Conservation (phyloP, 805 yeast species). For the Dipodascus geniculatus region DNA sequence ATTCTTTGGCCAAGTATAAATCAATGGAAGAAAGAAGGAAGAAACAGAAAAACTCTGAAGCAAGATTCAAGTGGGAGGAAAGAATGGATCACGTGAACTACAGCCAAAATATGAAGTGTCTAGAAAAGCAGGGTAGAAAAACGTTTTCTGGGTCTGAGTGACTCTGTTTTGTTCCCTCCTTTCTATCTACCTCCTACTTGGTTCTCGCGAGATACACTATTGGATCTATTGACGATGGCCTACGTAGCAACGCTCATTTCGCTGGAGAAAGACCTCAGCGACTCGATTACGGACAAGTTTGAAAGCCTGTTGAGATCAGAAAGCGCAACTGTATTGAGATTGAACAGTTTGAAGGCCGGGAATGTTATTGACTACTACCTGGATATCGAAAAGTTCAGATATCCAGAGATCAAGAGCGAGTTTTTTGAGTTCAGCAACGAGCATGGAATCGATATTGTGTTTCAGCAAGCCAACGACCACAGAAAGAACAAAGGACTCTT, state of each 20-base stretch:
- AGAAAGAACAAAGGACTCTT: conserved; percentile 41
- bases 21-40: not conserved
- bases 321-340: conserved; percentile 12
- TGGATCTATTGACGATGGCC: conserved; percentile 5
- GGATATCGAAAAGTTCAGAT: conserved; percentile 12
- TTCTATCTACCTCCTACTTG: too few relatives aligned
- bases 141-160: too few relatives aligned
- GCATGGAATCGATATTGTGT: conserved; percentile 30
- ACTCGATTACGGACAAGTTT: conserved; percentile 7
- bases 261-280: conserved; percentile 2
- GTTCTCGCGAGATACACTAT: not conserved
- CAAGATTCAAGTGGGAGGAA: not conserved
- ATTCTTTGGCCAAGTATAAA: not conserved
- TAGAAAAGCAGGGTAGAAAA: not conserved
- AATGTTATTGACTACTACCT: conserved; percentile 31
- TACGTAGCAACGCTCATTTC: conserved; percentile 11
- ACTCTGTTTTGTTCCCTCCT: too few relatives aligned
- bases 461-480: conserved; percentile 28
- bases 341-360: conserved; percentile 22
- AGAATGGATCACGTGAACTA: not conserved
- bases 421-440: conserved; percentile 19
- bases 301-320: conserved; percentile 11
- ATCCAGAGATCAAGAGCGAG: conserved; percentile 10
- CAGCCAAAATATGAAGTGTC: not conserved
- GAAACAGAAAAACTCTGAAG: not conserved